Evolutionary conservation across 1,284 basidiomycete genomes (phyloP).

Genomic region (Trametes pubescens): DNA sequence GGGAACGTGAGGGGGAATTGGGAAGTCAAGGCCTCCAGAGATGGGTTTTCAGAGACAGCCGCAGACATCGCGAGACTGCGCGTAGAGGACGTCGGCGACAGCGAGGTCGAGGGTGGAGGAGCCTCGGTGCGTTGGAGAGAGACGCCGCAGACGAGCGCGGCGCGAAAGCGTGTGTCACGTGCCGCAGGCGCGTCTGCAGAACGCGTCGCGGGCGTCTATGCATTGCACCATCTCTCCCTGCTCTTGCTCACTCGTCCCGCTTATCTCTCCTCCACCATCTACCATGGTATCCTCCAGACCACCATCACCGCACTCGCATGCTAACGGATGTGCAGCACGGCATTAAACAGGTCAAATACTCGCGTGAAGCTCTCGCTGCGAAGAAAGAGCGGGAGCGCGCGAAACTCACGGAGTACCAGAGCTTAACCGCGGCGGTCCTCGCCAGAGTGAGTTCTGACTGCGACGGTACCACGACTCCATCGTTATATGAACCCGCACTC

Average conservation of each 20-base stretch:
- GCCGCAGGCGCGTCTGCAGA: slow-evolving; percentile 24
- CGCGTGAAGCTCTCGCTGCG: slow-evolving; percentile 69
- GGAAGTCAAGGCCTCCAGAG: slow-evolving; percentile 58
- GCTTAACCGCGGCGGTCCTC: slow-evolving; percentile 72
- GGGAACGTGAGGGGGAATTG: slow-evolving; percentile 88
- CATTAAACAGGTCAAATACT: slow-evolving; percentile 74
- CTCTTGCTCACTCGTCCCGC: slow-evolving; percentile 12
- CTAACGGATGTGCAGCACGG: slow-evolving; percentile 64
- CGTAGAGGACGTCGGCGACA: not conserved
- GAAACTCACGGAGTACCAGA: slow-evolving; percentile 79
- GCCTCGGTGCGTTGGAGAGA: slow-evolving; percentile 7
- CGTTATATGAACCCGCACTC: slow-evolving; percentile 20
- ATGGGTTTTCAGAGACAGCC: slow-evolving; percentile 36
- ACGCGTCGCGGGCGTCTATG: slow-evolving; percentile 15
- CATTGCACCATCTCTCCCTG: slow-evolving; percentile 22
- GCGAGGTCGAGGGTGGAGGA: slow-evolving; percentile 4
- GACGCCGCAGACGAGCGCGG: slow-evolving; percentile 13
- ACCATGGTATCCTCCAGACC: slow-evolving; percentile 13
- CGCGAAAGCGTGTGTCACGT: slow-evolving; percentile 17
- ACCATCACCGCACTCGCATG: slow-evolving; percentile 4
- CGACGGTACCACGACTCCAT: slow-evolving; percentile 12
- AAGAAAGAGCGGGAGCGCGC: slow-evolving; percentile 74
- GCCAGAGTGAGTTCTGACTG: slow-evolving; percentile 58
- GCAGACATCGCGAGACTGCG: slow-evolving; percentile 56
- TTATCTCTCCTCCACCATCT: slow-evolving; percentile 17